Evolutionary conservation across 2,329 filamentous ascomycete genomes (phyloP).

Genomic region (Cadophora sp.): DNA sequence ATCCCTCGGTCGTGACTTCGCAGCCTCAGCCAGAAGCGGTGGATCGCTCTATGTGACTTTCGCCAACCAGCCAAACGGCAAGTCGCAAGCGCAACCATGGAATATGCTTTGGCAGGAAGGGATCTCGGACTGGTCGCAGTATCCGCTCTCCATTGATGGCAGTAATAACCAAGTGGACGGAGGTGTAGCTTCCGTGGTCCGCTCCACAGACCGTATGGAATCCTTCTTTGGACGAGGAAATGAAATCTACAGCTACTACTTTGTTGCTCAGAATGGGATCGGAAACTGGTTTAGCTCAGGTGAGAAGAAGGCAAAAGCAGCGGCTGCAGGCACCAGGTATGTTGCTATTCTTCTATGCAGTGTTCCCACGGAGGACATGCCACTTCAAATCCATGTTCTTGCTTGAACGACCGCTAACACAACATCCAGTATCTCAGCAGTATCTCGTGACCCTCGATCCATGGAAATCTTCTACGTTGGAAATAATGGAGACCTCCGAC

Average conservation of each 20-base stretch:
- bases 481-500: neutral
- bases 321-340: slow-evolving; percentile 4
- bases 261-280: neutral
- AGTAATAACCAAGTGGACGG: neutral
- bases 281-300: neutral
- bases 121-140: neutral
- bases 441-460: neutral
- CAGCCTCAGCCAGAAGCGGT: neutral
- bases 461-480: slow-evolving; percentile 8
- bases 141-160: neutral
- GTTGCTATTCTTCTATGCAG: neutral
- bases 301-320: neutral
- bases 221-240: neutral
- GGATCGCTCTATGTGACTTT: neutral
- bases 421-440: neutral
- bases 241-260: neutral
- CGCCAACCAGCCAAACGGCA: neutral
- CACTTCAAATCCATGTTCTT: neutral
- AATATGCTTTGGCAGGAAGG: slow-evolving; percentile 1
- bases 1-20: neutral
- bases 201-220: neutral
- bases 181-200: neutral
- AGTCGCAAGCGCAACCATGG: neutral
- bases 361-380: neutral
- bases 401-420: neutral